Evolutionary conservation across 2,329 filamentous ascomycete species (phyloP).

Genomic region (Truncatella angustata): DNA sequence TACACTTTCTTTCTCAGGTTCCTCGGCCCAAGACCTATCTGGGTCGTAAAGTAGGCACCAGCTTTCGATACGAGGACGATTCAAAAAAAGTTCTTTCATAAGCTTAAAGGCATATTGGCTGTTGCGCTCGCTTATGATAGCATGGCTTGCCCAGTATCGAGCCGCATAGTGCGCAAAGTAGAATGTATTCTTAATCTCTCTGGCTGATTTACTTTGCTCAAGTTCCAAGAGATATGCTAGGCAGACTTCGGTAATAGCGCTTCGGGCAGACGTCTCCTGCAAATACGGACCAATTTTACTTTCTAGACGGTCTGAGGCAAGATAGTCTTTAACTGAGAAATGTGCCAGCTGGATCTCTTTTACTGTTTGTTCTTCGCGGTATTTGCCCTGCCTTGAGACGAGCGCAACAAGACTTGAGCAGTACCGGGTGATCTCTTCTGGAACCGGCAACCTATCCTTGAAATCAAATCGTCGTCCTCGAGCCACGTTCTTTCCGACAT

Average conservation of each 20-base stretch:
- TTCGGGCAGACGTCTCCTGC: constrained; percentile 11
- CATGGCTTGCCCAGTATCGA: constrained; percentile 19
- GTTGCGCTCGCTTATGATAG: constrained; percentile 12
- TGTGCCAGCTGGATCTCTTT: constrained; percentile 24
- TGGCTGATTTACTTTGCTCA: neutral
- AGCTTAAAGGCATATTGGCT: neutral
- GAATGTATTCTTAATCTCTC: constrained; percentile 3
- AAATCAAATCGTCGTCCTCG: constrained; percentile 20
- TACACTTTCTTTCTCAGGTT: neutral
- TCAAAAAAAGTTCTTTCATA: constrained; percentile 7
- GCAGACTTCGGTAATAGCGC: constrained; percentile 19
- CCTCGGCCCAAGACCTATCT: neutral
- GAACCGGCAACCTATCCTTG: constrained; percentile 21
- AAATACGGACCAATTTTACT: constrained; percentile 9
- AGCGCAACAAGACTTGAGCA: constrained; percentile 24
- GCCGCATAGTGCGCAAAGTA: constrained; percentile 20
- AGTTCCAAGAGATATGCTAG: constrained; percentile 22
- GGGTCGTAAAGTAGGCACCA: neutral
- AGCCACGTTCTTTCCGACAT: neutral
- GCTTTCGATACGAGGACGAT: neutral
- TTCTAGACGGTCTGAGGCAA: constrained; percentile 20
- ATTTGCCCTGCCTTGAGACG: neutral
- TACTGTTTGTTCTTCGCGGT: neutral
- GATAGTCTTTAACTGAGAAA: constrained; percentile 29
- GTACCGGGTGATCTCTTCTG: constrained; percentile 20